Evolutionary conservation across 2,329 filamentous ascomycete genomes (phyloP).

Genomic region (Neofusicoccum kwambonambiense): DNA sequence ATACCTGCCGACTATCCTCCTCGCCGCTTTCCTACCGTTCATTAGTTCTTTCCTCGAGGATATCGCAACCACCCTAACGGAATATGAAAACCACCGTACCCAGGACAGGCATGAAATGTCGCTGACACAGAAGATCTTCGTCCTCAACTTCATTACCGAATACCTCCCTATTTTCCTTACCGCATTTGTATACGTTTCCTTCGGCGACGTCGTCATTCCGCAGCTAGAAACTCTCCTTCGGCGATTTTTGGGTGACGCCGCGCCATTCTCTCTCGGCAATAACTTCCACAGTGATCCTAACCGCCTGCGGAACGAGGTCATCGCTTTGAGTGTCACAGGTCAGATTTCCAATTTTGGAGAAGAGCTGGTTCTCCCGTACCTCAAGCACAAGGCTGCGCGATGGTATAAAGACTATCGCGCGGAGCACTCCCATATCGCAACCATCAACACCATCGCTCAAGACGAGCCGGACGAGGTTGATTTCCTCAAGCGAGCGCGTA

Average conservation of each 20-base stretch:
- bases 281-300: constrained; percentile 30
- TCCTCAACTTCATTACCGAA: constrained; percentile 36
- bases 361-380: constrained; percentile 31
- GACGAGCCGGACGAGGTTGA: constrained; percentile 32
- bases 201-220: constrained; percentile 28
- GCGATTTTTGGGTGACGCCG: constrained; percentile 5
- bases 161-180: constrained; percentile 37
- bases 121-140: constrained; percentile 35
- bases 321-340: constrained; percentile 33
- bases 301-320: constrained; percentile 33
- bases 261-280: constrained; percentile 16
- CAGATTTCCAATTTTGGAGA: constrained; percentile 32
- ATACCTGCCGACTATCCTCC: constrained; percentile 33
- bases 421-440: background rate
- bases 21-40: constrained; percentile 31
- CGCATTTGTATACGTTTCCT: constrained; percentile 34
- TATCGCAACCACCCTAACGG: constrained; percentile 30
- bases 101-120: constrained; percentile 33
- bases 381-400: constrained; percentile 29
- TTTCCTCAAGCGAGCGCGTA: constrained; percentile 31
- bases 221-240: constrained; percentile 19
- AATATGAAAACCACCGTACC: constrained; percentile 36
- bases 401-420: constrained; percentile 32
- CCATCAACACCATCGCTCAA: constrained; percentile 4
- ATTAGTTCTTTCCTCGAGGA: constrained; percentile 29